phyloP scores from a whole-genome alignment of 2,329 filamentous ascomycete genomes.

The Colletotrichum tropicale region DNA sequence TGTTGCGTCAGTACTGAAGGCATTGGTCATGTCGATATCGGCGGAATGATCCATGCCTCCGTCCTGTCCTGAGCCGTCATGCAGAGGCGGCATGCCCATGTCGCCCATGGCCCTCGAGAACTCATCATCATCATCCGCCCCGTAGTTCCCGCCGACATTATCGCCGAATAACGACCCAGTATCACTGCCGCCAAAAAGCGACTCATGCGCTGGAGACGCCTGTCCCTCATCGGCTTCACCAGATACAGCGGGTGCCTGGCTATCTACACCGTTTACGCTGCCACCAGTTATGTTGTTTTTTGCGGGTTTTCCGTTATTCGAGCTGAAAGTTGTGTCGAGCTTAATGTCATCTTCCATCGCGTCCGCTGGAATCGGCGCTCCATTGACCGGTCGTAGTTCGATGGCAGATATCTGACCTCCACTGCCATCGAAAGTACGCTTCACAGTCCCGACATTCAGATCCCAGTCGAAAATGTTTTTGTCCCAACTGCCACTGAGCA shows the following conservation, averaged over 20 bases:
- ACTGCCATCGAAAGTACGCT: constrained; percentile 76
- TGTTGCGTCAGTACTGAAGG: constrained; percentile 30
- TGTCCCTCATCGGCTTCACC: constrained; percentile 60
- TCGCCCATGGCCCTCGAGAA: constrained; percentile 75
- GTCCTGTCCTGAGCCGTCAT: constrained; percentile 42
- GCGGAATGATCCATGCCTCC: constrained; percentile 42
- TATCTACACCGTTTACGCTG: neutral
- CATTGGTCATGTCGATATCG: constrained; percentile 44
- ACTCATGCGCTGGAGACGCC: constrained; percentile 75
- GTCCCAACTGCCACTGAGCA: constrained; percentile 96
- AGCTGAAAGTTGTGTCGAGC: constrained; percentile 71
- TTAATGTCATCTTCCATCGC: constrained; percentile 60
- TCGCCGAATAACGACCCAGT: constrained; percentile 90
- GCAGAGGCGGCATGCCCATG: constrained; percentile 39
- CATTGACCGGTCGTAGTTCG: constrained; percentile 80
- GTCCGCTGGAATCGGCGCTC: constrained; percentile 76
- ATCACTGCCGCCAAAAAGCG: constrained; percentile 81
- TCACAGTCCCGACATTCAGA: constrained; percentile 80
- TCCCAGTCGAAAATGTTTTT: constrained; percentile 96
- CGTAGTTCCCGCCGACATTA: constrained; percentile 56
- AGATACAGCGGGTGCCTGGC: constrained; percentile 24
- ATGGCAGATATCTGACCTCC: constrained; percentile 87
- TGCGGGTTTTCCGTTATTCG: constrained; percentile 71
- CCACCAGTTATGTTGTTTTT: constrained; percentile 52
- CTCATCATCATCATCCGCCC: constrained; percentile 82